These are phyloP conservation scores for Cadophora luteo-olivacea DNA, from an alignment of 2,329 filamentous ascomycete genomes.

Conservation along the genomic window DNA sequence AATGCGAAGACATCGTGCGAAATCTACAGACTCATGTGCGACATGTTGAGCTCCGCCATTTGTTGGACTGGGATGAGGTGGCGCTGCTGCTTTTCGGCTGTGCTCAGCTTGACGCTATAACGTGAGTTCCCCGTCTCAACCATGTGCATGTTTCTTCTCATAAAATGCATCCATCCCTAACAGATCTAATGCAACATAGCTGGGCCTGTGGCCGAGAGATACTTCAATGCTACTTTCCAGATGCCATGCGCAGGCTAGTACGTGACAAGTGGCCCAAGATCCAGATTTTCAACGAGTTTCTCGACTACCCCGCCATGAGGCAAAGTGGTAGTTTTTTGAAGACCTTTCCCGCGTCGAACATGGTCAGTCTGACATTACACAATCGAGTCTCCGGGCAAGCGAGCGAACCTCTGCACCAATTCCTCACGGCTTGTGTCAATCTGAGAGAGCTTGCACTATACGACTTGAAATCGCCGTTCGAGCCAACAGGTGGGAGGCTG, in stretches of 20 bases:
- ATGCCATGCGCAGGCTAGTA: neutral
- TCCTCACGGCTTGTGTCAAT: neutral
- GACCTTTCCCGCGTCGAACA: neutral
- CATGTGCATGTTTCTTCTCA: neutral
- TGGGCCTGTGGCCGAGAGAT: constrained; percentile 9
- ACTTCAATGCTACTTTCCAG: constrained; percentile 1
- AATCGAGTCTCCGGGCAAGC: neutral
- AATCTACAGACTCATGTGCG: neutral
- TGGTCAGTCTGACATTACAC: neutral
- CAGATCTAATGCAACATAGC: neutral
- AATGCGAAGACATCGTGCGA: neutral
- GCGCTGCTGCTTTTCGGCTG: neutral
- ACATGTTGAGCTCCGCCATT: neutral
- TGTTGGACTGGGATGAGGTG: constrained; percentile 1
- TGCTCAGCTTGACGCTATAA: neutral
- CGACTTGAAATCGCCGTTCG: neutral
- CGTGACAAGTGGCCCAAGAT: constrained; percentile 1
- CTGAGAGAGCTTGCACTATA: neutral
- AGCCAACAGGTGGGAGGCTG: neutral
- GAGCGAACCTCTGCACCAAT: neutral
- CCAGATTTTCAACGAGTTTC: neutral
- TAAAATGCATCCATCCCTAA: neutral
- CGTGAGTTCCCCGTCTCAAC: neutral
- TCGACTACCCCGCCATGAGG: neutral
- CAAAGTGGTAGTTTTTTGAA: neutral